These are phyloP conservation scores for Saccharomyces jurei DNA, from an alignment of 805 yeast species.

Conservation along the genomic window DNA sequence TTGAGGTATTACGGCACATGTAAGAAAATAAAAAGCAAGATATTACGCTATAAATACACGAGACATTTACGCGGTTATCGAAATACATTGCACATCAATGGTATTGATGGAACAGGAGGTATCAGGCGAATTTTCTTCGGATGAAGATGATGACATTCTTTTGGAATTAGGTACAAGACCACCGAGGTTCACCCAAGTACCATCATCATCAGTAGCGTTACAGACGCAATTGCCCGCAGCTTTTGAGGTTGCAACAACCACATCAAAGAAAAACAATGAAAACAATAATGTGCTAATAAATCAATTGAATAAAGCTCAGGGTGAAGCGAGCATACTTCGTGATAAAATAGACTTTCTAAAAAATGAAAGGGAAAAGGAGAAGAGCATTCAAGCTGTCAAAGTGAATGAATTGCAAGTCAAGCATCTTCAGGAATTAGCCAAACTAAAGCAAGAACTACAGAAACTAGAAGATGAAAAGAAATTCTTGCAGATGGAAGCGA, in stretches of 20 bases:
- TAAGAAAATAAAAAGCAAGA: neutral
- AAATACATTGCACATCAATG: neutral
- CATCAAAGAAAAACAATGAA: neutral
- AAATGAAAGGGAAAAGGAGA: constrained; percentile 34
- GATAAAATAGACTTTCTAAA: constrained; percentile 49
- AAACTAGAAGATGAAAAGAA: constrained; percentile 47
- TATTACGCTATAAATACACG: neutral
- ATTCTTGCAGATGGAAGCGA: constrained; percentile 44
- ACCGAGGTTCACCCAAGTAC: constrained; percentile 14
- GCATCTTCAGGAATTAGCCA: constrained; percentile 30
- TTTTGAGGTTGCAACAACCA: neutral
- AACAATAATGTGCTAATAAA: constrained; percentile 1
- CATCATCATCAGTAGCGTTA: neutral
- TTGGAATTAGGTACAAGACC: constrained; percentile 42
- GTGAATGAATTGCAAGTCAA: constrained; percentile 19
- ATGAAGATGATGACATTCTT: constrained; percentile 36
- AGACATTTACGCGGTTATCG: neutral
- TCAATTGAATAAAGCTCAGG: constrained; percentile 49
- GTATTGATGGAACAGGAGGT: neutral
- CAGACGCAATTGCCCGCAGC: neutral
- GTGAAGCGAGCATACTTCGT: constrained; percentile 74
- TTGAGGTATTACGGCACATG: neutral
- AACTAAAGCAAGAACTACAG: constrained; percentile 36
- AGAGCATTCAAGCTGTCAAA: constrained; percentile 22
- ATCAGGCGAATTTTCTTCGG: constrained; percentile 1